Base-by-base conservation (phyloP, 169 alveolate species). In the Eimeria maxima region DNA sequence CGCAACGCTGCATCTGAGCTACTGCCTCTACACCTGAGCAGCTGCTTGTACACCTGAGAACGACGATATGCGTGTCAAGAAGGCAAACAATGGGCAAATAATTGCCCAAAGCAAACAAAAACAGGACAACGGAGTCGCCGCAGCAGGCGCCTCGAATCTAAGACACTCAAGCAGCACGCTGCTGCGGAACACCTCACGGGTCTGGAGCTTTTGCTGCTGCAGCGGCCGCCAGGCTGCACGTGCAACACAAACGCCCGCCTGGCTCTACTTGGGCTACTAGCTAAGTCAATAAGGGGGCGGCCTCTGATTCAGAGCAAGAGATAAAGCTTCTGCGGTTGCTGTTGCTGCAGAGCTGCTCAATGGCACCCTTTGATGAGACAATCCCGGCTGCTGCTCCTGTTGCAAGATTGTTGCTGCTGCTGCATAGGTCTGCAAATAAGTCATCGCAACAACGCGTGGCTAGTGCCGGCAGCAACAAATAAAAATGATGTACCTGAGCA, bases 61-160 rank as follows among this genome's bases (percentile, higher is more conserved):
- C 8, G 69, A 60, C 18, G 69, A 11, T 10, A 16, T 45, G 73
- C 71, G 60, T 81, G 90, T 38, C 69, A 47, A n/a, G 47, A 57
- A 53, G 16, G 60, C 60, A 60, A 60, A 60, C 69, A 60, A 2
- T 60, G 69, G 69, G 69, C 69, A 60, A 11, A 60, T 60, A 11
- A 81, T 16, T 33, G 7, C 55, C 90, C 4, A 6, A n/a, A 47
- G 50, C 27, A 45, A 63, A 81, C 71, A 57, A 45, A 47, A 47
- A 10, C 71, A 81, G 18, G 45, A 47, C 16, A 7, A 81, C 65
- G 90, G 73, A 71, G 42, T 38, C 81, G 42, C 87, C 38, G 87
- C 87, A 29, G 55, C 87, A 76, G 60, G 2, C 13, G 87, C 87
- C 42, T 27, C 80, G 6, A 33, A 69, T 27, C 80, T 29, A n/a